Conservation (phyloP, 495 filamentous ascomycete genomes). For the Trichoderma gamsii region DNA sequence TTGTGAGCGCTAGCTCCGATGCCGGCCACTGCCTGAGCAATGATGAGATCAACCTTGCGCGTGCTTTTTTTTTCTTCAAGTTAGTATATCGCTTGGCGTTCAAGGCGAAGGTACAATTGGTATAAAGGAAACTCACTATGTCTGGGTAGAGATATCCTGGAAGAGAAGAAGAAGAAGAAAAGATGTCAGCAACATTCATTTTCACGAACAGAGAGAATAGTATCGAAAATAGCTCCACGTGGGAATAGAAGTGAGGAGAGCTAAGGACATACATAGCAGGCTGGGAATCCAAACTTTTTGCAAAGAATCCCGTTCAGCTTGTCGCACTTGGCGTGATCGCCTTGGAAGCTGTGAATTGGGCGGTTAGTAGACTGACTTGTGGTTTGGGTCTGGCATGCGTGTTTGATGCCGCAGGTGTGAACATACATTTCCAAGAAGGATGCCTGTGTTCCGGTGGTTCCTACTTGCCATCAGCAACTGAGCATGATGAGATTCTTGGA, state of each 20-base stretch:
- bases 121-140: conserved; percentile 19
- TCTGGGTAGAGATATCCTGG: conserved; percentile 30
- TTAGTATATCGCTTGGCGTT: not conserved
- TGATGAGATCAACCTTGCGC: conserved; percentile 30
- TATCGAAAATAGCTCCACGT: not conserved
- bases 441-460: conserved; percentile 43
- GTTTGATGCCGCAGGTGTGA: not conserved
- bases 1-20: conserved; percentile 76
- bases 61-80: conserved; percentile 12
- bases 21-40: conserved; percentile 72
- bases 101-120: not conserved
- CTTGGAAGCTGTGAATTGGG: conserved; percentile 61
- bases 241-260: not conserved
- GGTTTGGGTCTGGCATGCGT: not conserved
- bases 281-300: conserved; percentile 76
- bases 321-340: conserved; percentile 73
- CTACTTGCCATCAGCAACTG: conserved; percentile 21
- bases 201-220: not conserved
- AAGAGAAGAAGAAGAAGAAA: not conserved
- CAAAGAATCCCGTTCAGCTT: conserved; percentile 71
- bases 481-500: conserved; percentile 1
- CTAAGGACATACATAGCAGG: conserved; percentile 44
- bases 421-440: conserved; percentile 53
- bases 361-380: not conserved
- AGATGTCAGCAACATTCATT: not conserved